phyloP scores from a whole-genome alignment of 2,329 filamentous ascomycete genomes.

The Apiospora hydei region DNA sequence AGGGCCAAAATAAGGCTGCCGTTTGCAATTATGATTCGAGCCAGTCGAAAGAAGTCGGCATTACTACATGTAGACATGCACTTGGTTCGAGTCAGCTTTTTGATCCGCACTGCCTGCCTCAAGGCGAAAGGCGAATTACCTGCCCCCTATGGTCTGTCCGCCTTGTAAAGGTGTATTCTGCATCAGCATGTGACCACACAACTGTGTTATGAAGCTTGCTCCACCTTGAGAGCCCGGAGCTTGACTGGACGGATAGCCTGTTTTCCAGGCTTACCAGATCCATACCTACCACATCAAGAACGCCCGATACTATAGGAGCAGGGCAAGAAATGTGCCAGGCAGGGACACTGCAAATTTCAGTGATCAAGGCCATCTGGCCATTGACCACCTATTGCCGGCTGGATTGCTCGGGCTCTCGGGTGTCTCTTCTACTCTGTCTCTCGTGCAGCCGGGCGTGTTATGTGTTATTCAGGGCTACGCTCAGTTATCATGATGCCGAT shows the following conservation, averaged over 20 bases:
- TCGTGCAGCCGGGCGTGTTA: neutral
- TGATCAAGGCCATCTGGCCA: no score
- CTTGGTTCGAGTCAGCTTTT: neutral
- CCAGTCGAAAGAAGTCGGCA: neutral
- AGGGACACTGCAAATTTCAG: neutral
- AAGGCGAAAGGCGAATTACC: neutral
- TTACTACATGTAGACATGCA: neutral
- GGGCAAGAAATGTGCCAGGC: neutral
- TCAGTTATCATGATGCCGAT: neutral
- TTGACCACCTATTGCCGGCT: neutral
- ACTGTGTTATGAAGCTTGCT: neutral
- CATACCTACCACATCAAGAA: neutral
- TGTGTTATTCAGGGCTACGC: neutral
- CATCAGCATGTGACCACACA: neutral
- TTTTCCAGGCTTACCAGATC: neutral
- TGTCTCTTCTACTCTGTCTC: neutral
- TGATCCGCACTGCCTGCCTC: neutral
- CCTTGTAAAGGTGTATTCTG: neutral
- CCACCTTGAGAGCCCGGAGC: neutral
- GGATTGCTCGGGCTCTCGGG: no score
- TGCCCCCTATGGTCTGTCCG: neutral
- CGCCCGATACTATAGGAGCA: neutral
- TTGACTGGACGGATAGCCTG: neutral
- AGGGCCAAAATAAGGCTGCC: neutral
- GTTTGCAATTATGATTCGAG: neutral